Evolutionary conservation across 2,329 filamentous ascomycete species (phyloP).

Genomic region (Claviceps fusiformis): DNA sequence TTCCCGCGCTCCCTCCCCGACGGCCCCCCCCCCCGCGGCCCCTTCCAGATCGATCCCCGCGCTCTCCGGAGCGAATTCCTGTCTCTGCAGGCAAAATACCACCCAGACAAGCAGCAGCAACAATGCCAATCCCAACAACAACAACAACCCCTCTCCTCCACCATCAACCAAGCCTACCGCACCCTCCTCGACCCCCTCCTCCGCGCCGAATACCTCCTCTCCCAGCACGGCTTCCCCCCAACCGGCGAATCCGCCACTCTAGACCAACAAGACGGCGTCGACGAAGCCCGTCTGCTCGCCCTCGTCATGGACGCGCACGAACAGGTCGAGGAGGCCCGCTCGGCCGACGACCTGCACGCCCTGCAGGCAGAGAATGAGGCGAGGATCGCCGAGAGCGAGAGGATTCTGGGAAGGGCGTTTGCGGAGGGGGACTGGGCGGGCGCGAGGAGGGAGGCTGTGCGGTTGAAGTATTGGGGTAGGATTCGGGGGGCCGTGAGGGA

Average conservation of each 20-base stretch:
- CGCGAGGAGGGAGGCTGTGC: constrained; percentile 60
- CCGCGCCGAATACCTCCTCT: constrained; percentile 79
- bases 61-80: constrained; percentile 76
- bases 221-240: constrained; percentile 35
- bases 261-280: constrained; percentile 53
- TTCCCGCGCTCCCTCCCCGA: constrained; percentile 67
- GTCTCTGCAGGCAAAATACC: constrained; percentile 60
- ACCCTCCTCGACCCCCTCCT: constrained; percentile 66
- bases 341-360: constrained; percentile 48
- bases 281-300: constrained; percentile 65
- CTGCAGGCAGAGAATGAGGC: constrained; percentile 53
- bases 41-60: constrained; percentile 60
- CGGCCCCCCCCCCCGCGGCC: constrained; percentile 64
- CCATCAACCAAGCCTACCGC: constrained; percentile 84
- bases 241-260: background rate
- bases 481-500: constrained; percentile 65
- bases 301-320: constrained; percentile 70
- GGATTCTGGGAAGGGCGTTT: constrained; percentile 51
- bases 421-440: constrained; percentile 46
- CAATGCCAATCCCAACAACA: constrained; percentile 20
- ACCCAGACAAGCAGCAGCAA: constrained; percentile 51
- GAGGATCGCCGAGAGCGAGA: constrained; percentile 51
- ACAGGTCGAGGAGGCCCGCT: constrained; percentile 55
- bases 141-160: constrained; percentile 57
- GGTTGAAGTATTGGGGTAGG: constrained; percentile 82